Percentiles rank a stretch among this genome's conserved stretches.
Evolutionary conservation across 371 early-diverging fungal species (phyloP).

Genomic region (Smittium culicis): DNA sequence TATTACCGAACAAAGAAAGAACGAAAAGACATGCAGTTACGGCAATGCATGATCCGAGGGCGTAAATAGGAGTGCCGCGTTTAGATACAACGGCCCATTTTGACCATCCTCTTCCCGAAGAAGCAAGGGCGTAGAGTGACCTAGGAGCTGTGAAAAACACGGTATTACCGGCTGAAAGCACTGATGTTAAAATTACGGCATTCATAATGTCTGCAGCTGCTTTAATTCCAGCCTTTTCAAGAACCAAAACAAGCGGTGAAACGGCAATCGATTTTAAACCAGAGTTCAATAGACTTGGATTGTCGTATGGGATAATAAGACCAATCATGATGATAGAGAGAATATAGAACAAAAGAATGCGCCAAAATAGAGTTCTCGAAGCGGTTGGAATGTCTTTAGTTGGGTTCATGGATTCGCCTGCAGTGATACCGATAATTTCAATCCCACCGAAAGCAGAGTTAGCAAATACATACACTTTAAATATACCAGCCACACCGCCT

Average conservation of each 20-base stretch:
- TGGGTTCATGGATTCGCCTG: constrained; percentile 56
- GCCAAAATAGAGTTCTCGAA: constrained; percentile 57
- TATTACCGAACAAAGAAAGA: constrained; percentile 26
- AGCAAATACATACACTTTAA: constrained; percentile 60
- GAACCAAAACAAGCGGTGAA: constrained; percentile 60
- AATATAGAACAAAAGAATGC: constrained; percentile 59
- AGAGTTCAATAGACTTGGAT: constrained; percentile 36
- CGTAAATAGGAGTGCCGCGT: constrained; percentile 25
- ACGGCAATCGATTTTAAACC: constrained; percentile 34
- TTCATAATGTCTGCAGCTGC: constrained; percentile 53
- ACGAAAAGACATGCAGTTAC: constrained; percentile 21
- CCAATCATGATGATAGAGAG: constrained; percentile 53
- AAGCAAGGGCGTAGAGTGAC: constrained; percentile 44
- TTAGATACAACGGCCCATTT: constrained; percentile 21
- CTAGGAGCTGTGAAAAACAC: constrained; percentile 52
- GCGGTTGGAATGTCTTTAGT: constrained; percentile 56
- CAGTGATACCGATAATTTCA: constrained; percentile 57
- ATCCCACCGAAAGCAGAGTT: constrained; percentile 84
- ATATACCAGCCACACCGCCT: constrained; percentile 47
- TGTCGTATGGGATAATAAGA: constrained; percentile 49
- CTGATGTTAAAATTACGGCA: constrained; percentile 49
- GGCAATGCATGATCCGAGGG: constrained; percentile 15
- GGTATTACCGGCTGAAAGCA: constrained; percentile 56
- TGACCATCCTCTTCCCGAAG: constrained; percentile 49
- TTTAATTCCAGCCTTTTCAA: constrained; percentile 45